Evolutionary conservation across 1,139 yeast genomes (phyloP).

Genomic region (Martiniozyma asiatica): DNA sequence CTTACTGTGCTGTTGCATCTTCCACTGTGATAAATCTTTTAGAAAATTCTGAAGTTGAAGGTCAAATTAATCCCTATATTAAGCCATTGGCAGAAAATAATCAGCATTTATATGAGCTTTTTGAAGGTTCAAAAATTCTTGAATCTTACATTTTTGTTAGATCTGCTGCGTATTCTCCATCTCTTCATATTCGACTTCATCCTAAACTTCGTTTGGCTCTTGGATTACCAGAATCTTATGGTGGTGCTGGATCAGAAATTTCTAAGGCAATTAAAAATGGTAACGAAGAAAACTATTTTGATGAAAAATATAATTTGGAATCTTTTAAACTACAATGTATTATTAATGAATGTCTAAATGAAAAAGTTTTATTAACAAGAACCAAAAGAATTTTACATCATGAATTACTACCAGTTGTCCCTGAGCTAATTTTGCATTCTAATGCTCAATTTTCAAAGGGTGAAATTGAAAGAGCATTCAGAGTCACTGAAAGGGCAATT

Average conservation of each 20-base stretch:
- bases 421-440: conserved; percentile 54
- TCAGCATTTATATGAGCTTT: conserved; percentile 25
- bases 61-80: conserved; percentile 14
- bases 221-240: conserved; percentile 37
- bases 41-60: conserved; percentile 18
- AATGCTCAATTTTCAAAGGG: conserved; percentile 40
- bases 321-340: conserved; percentile 51
- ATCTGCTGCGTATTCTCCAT: conserved; percentile 54
- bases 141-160: conserved; percentile 33
- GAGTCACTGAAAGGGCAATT: conserved; percentile 14
- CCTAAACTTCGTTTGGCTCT: conserved; percentile 31
- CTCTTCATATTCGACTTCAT: conserved; percentile 47
- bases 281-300: conserved; percentile 21
- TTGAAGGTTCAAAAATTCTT: conserved; percentile 25
- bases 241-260: conserved; percentile 24
- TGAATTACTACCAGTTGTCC: conserved; percentile 67
- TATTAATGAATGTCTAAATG: conserved; percentile 38
- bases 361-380: conserved; percentile 55
- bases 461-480: conserved; percentile 33
- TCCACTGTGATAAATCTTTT: conserved; percentile 45
- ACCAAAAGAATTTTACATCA: conserved; percentile 59
- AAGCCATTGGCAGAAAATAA: conserved; percentile 22
- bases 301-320: conserved; percentile 43
- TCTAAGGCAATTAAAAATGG: conserved; percentile 19
- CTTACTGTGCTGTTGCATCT: conserved; percentile 72